Base-by-base conservation (phyloP, 805 yeast species). In the Lipomyces mesembrius region DNA sequence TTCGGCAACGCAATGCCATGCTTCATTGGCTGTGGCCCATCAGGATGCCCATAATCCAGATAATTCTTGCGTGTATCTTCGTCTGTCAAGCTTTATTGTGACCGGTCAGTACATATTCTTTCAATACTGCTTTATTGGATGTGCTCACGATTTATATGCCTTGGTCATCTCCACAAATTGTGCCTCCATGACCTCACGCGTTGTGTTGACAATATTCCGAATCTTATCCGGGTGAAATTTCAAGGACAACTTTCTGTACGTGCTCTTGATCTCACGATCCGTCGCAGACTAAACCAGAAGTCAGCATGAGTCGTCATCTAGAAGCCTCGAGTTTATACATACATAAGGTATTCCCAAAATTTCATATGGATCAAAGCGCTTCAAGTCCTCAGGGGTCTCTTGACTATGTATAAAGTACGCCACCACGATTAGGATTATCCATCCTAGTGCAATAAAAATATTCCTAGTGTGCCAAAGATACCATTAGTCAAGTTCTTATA, bases 1-100 rank as follows among this genome's bases (percentile, higher is more conserved):
- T 89, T 88, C 39, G 99, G 99, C 71, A 95, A 80, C 0, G 98
- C 99, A 77, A 95, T 92, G 69, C 99, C 99, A 77, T 92, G 97
- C 25, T 89, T 81, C 22, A 89, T 83, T 34, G 91, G 91, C 78
- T 91, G 97, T 54, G 96, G 97, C 55, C 99, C 99, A 80, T 95
- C 99, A 3, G 99, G 99, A 77, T 96, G 97, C 60, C 99, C 99
- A 75, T 89, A 95, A 73, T 86, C 88, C 74, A 88, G 81, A 77
- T 85, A 92, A 77, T 95, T 95, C 73, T 90, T 91, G 74, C 87
- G 89, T 2, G 91, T 87, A 11, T 82, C 84, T 72, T 91, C 97
- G 78, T 95, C 98, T 14, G 99, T 96, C 71, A 95, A 84, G 1
- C 69, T 66, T 43, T 43, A n/a, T 43, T 6, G 39, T 37, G 17